A percentile compares a stretch with the other conserved stretches of the same genome.
These are phyloP conservation scores for Dendrobium huoshanense DNA, from an alignment of 106 monocot species.

Conservation along the genomic window DNA sequence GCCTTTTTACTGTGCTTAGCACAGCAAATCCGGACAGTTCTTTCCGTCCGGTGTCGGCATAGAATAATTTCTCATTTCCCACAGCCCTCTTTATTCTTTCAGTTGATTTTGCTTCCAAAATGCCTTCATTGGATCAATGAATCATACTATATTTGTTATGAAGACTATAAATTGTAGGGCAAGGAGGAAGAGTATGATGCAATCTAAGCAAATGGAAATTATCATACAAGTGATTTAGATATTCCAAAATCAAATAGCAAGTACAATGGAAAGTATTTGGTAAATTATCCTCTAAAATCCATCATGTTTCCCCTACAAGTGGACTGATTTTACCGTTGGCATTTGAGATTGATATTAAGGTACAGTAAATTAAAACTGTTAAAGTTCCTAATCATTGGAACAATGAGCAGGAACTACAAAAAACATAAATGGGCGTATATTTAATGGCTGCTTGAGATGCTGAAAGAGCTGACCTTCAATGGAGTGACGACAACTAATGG, in stretches of 20 bases:
- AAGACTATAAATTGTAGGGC: background rate
- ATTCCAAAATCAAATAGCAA: background rate
- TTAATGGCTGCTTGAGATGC: background rate
- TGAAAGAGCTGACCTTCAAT: slow-evolving; percentile 88
- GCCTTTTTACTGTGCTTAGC: too few species aligned
- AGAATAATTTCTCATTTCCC: too few species aligned
- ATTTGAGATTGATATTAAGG: background rate
- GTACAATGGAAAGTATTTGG: background rate
- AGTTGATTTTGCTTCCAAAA: background rate
- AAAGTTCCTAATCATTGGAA: background rate
- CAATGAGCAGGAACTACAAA: background rate
- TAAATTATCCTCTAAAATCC: background rate
- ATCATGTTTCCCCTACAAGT: background rate
- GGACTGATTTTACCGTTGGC: background rate
- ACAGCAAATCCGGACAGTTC: too few species aligned
- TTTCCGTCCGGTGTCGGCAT: too few species aligned
- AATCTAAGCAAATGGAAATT: background rate
- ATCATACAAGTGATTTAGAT: background rate
- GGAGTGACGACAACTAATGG: slow-evolving; percentile 88
- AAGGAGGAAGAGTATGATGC: background rate
- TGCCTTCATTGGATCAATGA: background rate
- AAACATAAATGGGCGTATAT: background rate
- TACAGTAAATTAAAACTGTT: background rate
- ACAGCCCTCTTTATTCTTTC: background rate
- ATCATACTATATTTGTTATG: too few species aligned